Evolutionary conservation across 352 stramenopile species (phyloP).

Genomic region (Globisporangium parvum): DNA sequence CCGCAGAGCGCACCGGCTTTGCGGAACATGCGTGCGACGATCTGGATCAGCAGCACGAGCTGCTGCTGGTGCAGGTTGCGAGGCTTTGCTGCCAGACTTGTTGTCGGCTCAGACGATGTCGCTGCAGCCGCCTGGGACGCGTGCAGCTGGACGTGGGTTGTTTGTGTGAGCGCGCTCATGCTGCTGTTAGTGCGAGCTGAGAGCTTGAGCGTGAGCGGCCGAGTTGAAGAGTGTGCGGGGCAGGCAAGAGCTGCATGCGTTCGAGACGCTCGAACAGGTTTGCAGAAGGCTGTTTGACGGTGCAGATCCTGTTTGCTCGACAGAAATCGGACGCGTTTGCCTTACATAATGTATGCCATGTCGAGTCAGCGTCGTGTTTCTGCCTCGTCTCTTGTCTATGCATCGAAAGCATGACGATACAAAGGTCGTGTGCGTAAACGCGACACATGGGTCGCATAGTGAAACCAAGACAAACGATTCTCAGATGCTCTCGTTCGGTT

Average conservation of each 20-base stretch:
- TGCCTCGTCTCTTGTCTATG: too few species aligned
- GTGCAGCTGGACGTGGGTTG: neutral
- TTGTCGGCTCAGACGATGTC: neutral
- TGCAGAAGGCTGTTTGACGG: too few species aligned
- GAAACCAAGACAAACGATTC: too few species aligned
- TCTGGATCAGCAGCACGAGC: neutral
- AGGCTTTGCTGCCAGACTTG: neutral
- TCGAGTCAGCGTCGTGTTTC: too few species aligned
- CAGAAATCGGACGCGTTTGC: too few species aligned
- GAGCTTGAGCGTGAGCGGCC: neutral
- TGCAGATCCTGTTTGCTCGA: too few species aligned
- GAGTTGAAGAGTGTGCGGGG: neutral
- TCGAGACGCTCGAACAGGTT: too few species aligned
- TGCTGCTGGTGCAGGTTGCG: neutral
- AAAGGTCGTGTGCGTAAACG: too few species aligned
- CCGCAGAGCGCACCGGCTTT: constrained; percentile 4
- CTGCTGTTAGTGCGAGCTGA: neutral
- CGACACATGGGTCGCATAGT: too few species aligned
- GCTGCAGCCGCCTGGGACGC: neutral
- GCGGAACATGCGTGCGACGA: neutral
- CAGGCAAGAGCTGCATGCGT: neutral
- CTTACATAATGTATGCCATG: too few species aligned
- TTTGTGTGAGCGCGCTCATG: neutral
- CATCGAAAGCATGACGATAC: too few species aligned
- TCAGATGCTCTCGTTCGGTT: too few species aligned